These are phyloP conservation scores for Mortierella alpina DNA, from an alignment of 192 early-diverging fungal species.

Conservation along the genomic window DNA sequence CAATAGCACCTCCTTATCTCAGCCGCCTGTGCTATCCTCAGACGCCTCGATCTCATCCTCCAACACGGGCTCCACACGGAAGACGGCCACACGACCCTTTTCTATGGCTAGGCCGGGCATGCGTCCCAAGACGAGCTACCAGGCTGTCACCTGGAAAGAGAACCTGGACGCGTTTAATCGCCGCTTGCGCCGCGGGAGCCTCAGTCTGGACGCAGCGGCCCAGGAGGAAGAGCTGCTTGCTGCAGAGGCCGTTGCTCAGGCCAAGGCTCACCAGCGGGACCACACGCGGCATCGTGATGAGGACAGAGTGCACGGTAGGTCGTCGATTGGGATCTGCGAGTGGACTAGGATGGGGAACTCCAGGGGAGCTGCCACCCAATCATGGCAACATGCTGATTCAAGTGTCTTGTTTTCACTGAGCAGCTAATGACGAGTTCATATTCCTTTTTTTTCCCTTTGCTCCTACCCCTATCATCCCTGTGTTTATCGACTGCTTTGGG, in stretches of 20 bases:
- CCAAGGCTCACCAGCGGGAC: slow-evolving; percentile 20
- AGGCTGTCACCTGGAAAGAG: slow-evolving; percentile 50
- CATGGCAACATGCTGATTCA: too few relatives aligned
- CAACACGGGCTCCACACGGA: neutral
- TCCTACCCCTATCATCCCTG: neutral
- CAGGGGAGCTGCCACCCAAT: too few relatives aligned
- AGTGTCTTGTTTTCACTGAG: too few relatives aligned
- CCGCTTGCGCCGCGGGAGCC: slow-evolving; percentile 42
- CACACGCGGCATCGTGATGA: slow-evolving; percentile 7
- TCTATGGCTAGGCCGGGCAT: neutral
- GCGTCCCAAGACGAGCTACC: slow-evolving; percentile 39
- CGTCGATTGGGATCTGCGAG: too few relatives aligned
- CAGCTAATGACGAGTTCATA: neutral
- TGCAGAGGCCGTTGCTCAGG: slow-evolving; percentile 7
- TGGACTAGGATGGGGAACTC: too few relatives aligned
- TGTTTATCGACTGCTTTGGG: neutral
- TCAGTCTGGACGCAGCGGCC: slow-evolving; percentile 28
- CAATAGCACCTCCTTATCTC: neutral
- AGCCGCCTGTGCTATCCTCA: neutral
- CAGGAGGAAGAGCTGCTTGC: slow-evolving; percentile 23
- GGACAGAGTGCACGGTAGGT: slow-evolving; percentile 2
- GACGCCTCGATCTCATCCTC: neutral
- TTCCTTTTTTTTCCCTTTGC: neutral
- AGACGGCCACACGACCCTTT: neutral
- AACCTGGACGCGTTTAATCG: slow-evolving; percentile 50